phyloP scores from a whole-genome alignment of 306 rosid species.

The Malus domestica region DNA sequence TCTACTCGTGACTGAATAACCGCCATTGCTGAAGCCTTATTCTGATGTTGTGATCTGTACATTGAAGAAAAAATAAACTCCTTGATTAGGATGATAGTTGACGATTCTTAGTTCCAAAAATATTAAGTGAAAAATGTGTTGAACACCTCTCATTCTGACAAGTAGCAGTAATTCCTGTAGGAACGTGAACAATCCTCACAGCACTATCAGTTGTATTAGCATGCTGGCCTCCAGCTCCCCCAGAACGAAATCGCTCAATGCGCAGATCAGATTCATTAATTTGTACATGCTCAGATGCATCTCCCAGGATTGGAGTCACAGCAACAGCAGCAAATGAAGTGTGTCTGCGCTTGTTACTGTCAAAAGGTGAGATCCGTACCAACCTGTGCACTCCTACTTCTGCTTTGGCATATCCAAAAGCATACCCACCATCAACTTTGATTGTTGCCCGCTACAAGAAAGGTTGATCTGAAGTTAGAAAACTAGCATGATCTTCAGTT shows the following conservation, averaged over 20 bases:
- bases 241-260: conserved; percentile 80
- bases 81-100: background rate
- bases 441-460: conserved; percentile 83
- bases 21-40: conserved; percentile 91
- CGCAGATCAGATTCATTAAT: conserved; percentile 92
- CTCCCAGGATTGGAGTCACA: conserved; percentile 80
- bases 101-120: background rate
- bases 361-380: conserved; percentile 95
- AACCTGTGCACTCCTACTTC: conserved; percentile 96
- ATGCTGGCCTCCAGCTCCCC: conserved; percentile 97
- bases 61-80: background rate
- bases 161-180: conserved; percentile 86
- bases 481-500: conserved; percentile 1
- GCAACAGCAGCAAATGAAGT: conserved; percentile 98
- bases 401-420: conserved; percentile 97
- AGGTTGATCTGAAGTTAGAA: conserved; percentile 24
- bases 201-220: conserved; percentile 94
- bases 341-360: conserved; percentile 82
- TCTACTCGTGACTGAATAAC: conserved; percentile 87
- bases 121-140: background rate
- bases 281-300: conserved; percentile 60
- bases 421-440: conserved; percentile 86
- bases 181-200: conserved; percentile 79
- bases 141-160: conserved; percentile 90
- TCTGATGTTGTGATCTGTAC: conserved; percentile 85